Evolutionary conservation across 2,329 filamentous ascomycete species (phyloP), one percentile per base, ranked within the genome.

Genomic region (Fusarium austroafricanum): DNA sequence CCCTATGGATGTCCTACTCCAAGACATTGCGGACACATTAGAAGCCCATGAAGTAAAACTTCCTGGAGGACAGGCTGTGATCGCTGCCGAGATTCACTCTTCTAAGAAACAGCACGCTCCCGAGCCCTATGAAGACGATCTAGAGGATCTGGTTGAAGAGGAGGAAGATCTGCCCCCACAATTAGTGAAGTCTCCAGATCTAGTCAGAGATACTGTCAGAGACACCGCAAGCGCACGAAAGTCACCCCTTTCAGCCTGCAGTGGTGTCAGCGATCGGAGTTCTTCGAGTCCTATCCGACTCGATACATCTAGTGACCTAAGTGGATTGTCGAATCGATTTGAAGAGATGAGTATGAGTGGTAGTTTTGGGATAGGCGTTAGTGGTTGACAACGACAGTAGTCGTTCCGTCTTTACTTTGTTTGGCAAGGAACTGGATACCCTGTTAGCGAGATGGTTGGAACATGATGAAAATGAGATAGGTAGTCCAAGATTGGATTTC

Each of bases 1-100:
- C 64, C 95, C 95, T 0, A 98, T 98, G 95, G 92, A 97, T 58
- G 86, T 97, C 4, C 81, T 97, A 14, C 84, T 98, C 12, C 87
- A 91, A 28, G 95, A 98, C 74, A 97, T 98, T 57, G 90, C 89
- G 28, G 87, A 91, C 65, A 94, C 91, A 0, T 82, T 97, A 1
- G 87, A 89, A 21, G 93, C 93, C 0, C 80, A 80, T 2, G 86
- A 88, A 26, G 87, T 97, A n/a, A 83, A 86, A 7, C 84, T 97
- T 0, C 93, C 93, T 0, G 90, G 89, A 0, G 87, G 85, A 0
- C 79, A 83, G 40, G 74, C 80, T 0, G 72, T 85, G 0, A 74
- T 83, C 4, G 73, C 75, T 12, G 62, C 78, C 12, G 65, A 58
- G 21, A 39, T 18, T 23, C 50, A 31, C 8, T 21, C 49, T 17